Evolutionary conservation across 2,329 filamentous ascomycete genomes (phyloP).

Genomic region (Alternaria rosae): DNA sequence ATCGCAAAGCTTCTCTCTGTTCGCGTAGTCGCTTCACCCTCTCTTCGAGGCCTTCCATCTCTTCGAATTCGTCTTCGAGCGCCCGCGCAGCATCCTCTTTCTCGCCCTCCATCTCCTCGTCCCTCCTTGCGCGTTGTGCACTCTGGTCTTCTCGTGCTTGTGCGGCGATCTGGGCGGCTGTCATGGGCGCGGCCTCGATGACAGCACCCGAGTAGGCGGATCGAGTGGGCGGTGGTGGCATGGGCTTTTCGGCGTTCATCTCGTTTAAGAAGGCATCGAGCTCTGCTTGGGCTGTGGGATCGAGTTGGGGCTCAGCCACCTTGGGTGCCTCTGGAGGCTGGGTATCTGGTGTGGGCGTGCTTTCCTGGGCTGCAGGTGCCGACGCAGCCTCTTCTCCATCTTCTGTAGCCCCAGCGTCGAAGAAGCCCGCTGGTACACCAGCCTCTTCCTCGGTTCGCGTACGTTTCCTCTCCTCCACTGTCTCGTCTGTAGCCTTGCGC

Average conservation of each 20-base stretch:
- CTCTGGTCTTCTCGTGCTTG: slow-evolving; percentile 55
- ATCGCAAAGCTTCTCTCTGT: slow-evolving; percentile 54
- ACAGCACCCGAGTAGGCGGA: slow-evolving; percentile 45
- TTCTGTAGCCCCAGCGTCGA: slow-evolving; percentile 35
- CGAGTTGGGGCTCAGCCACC: slow-evolving; percentile 17
- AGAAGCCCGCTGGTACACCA: slow-evolving; percentile 47
- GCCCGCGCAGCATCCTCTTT: slow-evolving; percentile 56
- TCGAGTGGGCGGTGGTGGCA: slow-evolving; percentile 79
- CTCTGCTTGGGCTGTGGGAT: slow-evolving; percentile 41
- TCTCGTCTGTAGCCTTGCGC: slow-evolving; percentile 45
- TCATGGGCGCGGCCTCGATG: slow-evolving; percentile 57
- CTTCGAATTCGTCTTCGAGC: slow-evolving; percentile 59
- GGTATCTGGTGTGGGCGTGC: slow-evolving; percentile 6
- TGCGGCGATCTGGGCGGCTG: slow-evolving; percentile 56
- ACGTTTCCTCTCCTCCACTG: slow-evolving; percentile 41
- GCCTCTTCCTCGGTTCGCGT: slow-evolving; percentile 42
- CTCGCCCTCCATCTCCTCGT: slow-evolving; percentile 58
- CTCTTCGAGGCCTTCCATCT: slow-evolving; percentile 59
- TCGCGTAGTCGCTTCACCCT: slow-evolving; percentile 55
- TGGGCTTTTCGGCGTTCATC: slow-evolving; percentile 77
- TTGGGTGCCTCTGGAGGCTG: slow-evolving; percentile 15
- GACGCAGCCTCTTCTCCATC: slow-evolving; percentile 15
- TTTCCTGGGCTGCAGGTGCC: not conserved
- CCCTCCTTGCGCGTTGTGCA: slow-evolving; percentile 51
- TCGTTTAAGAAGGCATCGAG: slow-evolving; percentile 64